These are phyloP conservation scores for Viola odorata DNA, from an alignment of 345 rosid species.

Conservation along the genomic window DNA sequence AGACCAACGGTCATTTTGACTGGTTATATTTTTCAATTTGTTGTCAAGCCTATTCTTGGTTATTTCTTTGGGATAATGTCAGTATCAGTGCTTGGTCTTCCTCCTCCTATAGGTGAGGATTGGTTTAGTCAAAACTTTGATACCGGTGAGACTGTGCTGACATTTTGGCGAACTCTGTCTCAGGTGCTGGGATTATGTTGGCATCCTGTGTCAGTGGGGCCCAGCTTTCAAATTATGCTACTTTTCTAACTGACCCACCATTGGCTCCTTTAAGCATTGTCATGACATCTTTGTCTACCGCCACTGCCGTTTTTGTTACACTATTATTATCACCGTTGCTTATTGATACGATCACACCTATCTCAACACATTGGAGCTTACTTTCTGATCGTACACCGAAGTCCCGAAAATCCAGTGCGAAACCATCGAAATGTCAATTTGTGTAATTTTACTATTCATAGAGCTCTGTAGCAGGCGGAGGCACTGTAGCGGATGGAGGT, in stretches of 20 bases:
- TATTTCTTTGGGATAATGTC: slow-evolving; percentile 66
- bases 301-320: slow-evolving; percentile 75
- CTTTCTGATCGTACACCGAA: too few relatives aligned
- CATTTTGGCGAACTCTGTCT: slow-evolving; percentile 12
- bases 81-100: slow-evolving; percentile 64
- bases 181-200: slow-evolving; percentile 94
- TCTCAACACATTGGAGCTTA: too few relatives aligned
- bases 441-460: too few relatives aligned
- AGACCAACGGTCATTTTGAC: slow-evolving; percentile 68
- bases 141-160: slow-evolving; percentile 5
- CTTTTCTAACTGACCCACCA: slow-evolving; percentile 74
- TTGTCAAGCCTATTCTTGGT: slow-evolving; percentile 84
- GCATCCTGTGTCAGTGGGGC: slow-evolving; percentile 97
- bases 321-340: slow-evolving; percentile 79
- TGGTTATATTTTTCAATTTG: slow-evolving; percentile 77
- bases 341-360: too few relatives aligned
- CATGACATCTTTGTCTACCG: slow-evolving; percentile 90
- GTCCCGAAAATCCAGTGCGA: too few relatives aligned
- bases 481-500: too few relatives aligned
- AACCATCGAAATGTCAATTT: too few relatives aligned
- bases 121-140: slow-evolving; percentile 7
- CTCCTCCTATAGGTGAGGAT: slow-evolving; percentile 63
- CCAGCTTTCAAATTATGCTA: slow-evolving; percentile 89
- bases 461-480: too few relatives aligned
- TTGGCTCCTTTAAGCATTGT: slow-evolving; percentile 90